Evolutionary conservation across 176 grass and related monocot species (phyloP).

Genomic region (Melocanna baccifera): DNA sequence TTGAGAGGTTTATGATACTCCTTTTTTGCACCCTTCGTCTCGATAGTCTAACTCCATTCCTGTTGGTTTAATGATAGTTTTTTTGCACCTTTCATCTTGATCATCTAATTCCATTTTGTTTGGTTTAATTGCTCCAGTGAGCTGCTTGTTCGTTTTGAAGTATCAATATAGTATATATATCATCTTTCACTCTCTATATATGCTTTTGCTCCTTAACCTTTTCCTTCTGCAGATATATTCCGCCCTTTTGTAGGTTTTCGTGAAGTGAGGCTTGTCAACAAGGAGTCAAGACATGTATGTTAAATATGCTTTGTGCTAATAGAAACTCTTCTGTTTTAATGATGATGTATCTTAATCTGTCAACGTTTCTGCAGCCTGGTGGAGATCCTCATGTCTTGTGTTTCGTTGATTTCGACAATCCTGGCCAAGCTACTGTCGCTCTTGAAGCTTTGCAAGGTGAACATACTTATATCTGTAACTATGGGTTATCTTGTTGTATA

Average conservation of each 20-base stretch:
- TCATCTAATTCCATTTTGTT: neutral
- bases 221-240: constrained; percentile 72
- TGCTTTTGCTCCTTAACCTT: constrained; percentile 46
- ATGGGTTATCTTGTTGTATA: neutral
- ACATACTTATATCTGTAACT: constrained; percentile 28
- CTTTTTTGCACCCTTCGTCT: neutral
- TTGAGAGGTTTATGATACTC: neutral
- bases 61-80: neutral
- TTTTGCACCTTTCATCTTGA: neutral
- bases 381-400: constrained; percentile 83
- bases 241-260: constrained; percentile 99
- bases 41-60: neutral
- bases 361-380: constrained; percentile 57
- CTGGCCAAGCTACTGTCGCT: constrained; percentile 82
- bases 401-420: constrained; percentile 90
- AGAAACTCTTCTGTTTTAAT: constrained; percentile 8
- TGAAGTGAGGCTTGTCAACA: constrained; percentile 98
- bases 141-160: neutral
- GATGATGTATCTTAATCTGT: neutral
- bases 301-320: neutral
- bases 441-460: constrained; percentile 98
- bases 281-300: constrained; percentile 94
- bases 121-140: neutral
- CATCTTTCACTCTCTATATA: neutral
- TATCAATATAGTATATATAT: neutral